Evolutionary conservation across 805 yeast genomes (phyloP).

Genomic region (Cyberlindnera samutprakarnensis): DNA sequence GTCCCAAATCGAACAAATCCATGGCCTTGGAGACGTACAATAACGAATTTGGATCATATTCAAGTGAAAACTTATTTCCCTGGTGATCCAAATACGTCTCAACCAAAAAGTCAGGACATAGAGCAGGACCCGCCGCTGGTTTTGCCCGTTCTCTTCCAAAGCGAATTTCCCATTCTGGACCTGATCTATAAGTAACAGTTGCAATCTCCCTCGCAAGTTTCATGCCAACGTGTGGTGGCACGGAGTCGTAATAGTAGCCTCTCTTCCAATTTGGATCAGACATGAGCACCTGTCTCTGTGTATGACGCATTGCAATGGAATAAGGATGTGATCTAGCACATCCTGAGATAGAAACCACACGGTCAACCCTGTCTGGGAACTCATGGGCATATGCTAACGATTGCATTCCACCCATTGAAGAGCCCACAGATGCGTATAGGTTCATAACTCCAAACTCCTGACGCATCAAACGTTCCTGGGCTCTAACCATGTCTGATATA

Average conservation of each 20-base stretch:
- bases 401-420: constrained; percentile 99
- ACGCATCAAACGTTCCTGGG: constrained; percentile 64
- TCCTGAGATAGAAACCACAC: constrained; percentile 77
- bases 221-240: constrained; percentile 95
- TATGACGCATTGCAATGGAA: constrained; percentile 87
- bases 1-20: constrained; percentile 85
- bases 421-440: constrained; percentile 76
- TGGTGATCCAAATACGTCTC: constrained; percentile 93
- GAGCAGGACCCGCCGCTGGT: constrained; percentile 69
- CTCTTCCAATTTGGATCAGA: constrained; percentile 93
- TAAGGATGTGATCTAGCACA: constrained; percentile 94
- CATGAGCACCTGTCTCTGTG: constrained; percentile 90
- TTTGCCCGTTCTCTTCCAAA: constrained; percentile 86
- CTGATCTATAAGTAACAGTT: constrained; percentile 88
- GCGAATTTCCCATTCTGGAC: constrained; percentile 95
- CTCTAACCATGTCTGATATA: constrained; percentile 85
- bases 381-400: constrained; percentile 81
- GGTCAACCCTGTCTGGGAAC: constrained; percentile 68
- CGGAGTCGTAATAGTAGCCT: constrained; percentile 70
- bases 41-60: constrained; percentile 86
- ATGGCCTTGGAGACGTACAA: constrained; percentile 86
- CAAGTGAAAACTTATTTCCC: constrained; percentile 88
- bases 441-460: constrained; percentile 55
- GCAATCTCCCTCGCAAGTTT: constrained; percentile 90
- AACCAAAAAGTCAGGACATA: constrained; percentile 88